phyloP scores from a whole-genome alignment of 192 early-diverging fungal genomes.

The Coemansia asiatica region DNA sequence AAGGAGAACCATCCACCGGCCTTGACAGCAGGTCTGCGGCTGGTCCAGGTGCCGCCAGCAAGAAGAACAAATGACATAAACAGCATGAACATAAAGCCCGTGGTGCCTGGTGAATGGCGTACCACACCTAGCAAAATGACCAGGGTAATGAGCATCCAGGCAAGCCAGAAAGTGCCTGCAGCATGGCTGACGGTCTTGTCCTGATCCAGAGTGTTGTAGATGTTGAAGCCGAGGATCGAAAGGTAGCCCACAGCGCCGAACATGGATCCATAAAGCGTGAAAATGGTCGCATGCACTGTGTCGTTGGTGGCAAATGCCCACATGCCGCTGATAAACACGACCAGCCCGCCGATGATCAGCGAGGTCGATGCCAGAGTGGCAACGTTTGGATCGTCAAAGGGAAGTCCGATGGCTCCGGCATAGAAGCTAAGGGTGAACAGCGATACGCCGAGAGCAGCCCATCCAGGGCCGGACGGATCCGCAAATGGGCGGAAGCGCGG shows the following conservation, averaged over 20 bases:
- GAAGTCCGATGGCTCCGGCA: constrained; percentile 54
- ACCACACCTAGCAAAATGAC: constrained; percentile 66
- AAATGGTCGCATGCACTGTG: constrained; percentile 80
- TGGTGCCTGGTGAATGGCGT: constrained; percentile 59
- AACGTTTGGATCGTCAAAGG: constrained; percentile 52
- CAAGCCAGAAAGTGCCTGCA: constrained; percentile 67
- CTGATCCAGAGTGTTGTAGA: constrained; percentile 57
- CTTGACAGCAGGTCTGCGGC: constrained; percentile 51
- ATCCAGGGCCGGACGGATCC: constrained; percentile 47
- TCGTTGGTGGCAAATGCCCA: constrained; percentile 82
- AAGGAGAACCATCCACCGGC: constrained; percentile 76
- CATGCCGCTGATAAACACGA: constrained; percentile 55
- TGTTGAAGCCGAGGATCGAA: constrained; percentile 57
- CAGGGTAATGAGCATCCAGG: constrained; percentile 69
- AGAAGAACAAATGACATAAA: constrained; percentile 68
- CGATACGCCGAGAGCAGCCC: constrained; percentile 50
- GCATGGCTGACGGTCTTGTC: constrained; percentile 58
- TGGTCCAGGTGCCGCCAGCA: constrained; percentile 62
- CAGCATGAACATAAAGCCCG: constrained; percentile 62
- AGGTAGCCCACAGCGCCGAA: constrained; percentile 61
- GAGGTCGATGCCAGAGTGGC: constrained; percentile 50
- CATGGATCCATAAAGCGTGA: constrained; percentile 70
- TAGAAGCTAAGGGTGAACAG: constrained; percentile 56
- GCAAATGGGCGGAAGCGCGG: constrained; percentile 55
- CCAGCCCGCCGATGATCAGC: constrained; percentile 52